Evolutionary conservation across 2,329 filamentous ascomycete species (phyloP).

Genomic region (Chrysosporium keratinophilum): DNA sequence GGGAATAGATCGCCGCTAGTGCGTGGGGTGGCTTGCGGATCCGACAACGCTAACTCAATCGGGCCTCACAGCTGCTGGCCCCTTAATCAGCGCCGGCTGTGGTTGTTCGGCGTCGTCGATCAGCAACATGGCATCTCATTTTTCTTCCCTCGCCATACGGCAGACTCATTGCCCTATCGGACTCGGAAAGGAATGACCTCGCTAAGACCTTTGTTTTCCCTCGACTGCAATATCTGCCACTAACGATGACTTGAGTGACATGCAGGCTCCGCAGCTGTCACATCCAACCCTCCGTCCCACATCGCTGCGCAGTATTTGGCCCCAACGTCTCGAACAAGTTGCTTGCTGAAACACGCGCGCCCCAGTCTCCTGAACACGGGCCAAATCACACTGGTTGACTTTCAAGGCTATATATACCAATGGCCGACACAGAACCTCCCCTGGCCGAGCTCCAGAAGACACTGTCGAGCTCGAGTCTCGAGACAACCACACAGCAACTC

Average conservation of each 20-base stretch:
- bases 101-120: not conserved
- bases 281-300: not conserved
- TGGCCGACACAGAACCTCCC: slow-evolving; percentile 1
- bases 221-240: not conserved
- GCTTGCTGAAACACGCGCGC: not conserved
- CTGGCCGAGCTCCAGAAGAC: not conserved
- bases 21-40: slow-evolving; percentile 4
- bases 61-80: not conserved
- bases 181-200: not conserved
- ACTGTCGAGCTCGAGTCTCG: slow-evolving; percentile 5
- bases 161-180: not conserved
- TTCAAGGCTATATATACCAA: not conserved
- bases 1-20: slow-evolving; percentile 2
- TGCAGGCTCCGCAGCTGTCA: not conserved
- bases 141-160: not conserved
- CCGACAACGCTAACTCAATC: slow-evolving; percentile 3
- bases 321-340: not conserved
- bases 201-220: not conserved
- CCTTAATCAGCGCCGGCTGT: slow-evolving; percentile 1
- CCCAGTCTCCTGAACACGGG: not conserved
- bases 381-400: not conserved
- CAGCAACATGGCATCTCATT: slow-evolving; percentile 5
- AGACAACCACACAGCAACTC: not conserved
- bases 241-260: not conserved
- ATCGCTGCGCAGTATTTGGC: not conserved